phyloP scores from a whole-genome alignment of 176 grass and related monocot species.

The Eremochloa ophiuroides region DNA sequence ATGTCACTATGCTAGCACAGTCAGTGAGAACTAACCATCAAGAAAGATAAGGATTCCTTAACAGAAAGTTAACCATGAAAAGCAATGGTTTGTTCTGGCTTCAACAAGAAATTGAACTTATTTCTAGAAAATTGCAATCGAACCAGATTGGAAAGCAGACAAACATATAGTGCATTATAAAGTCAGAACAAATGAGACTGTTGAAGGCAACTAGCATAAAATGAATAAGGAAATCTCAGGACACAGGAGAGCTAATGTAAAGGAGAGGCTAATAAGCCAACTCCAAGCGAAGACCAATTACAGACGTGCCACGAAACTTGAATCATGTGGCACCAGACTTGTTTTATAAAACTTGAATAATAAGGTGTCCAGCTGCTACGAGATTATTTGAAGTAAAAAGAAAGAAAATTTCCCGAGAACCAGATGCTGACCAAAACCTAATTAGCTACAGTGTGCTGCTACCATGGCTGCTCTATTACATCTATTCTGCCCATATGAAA shows the following conservation, averaged over 20 bases:
- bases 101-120: not conserved
- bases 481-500: not conserved
- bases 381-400: not conserved
- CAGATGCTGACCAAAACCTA: not conserved
- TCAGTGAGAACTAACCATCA: not conserved
- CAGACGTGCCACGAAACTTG: not conserved
- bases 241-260: not conserved
- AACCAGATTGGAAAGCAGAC: not conserved
- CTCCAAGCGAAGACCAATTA: not conserved
- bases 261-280: not conserved
- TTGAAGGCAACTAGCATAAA: not conserved
- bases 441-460: not conserved
- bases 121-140: not conserved
- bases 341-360: slow-evolving; percentile 1
- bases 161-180: not conserved
- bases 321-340: not conserved
- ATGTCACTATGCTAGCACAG: not conserved
- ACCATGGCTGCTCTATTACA: not conserved
- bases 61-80: not conserved
- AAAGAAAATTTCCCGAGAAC: not conserved
- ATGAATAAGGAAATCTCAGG: not conserved
- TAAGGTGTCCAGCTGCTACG: not conserved
- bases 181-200: not conserved
- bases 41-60: not conserved
- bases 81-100: not conserved